phyloP scores from a whole-genome alignment of 371 early-diverging fungal species.

The Coemansia sp. region DNA sequence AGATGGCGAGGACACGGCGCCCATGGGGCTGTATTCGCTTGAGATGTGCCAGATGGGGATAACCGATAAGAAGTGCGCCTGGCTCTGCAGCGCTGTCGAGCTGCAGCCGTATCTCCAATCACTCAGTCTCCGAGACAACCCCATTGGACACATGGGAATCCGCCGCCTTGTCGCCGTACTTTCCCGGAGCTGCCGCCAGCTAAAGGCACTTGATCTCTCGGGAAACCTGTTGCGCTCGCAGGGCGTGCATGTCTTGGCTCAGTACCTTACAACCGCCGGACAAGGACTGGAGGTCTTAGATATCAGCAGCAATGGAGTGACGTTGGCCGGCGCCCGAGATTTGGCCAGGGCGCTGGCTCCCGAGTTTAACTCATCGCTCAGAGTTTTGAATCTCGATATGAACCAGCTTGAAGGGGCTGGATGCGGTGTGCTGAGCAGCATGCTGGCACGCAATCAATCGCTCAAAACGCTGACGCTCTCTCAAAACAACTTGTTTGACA shows the following conservation, averaged over 20 bases:
- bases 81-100: constrained; percentile 16
- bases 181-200: constrained; percentile 13
- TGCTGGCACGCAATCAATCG: constrained; percentile 12
- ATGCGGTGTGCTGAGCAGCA: constrained; percentile 10
- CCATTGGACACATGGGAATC: constrained; percentile 8
- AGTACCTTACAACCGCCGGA: constrained; percentile 8
- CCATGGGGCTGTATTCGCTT: constrained; percentile 22
- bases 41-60: constrained; percentile 20
- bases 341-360: constrained; percentile 4
- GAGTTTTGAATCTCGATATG: constrained; percentile 20
- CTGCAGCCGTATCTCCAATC: constrained; percentile 24
- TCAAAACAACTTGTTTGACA: constrained; percentile 33
- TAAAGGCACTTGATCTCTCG: constrained; percentile 19
- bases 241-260: constrained; percentile 16
- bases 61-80: constrained; percentile 9
- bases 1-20: neutral
- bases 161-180: constrained; percentile 5
- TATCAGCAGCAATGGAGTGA: constrained; percentile 29
- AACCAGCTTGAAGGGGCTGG: constrained; percentile 24
- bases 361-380: neutral
- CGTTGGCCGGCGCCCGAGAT: constrained; percentile 11
- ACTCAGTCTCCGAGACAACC: constrained; percentile 26
- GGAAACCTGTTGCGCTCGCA: constrained; percentile 22
- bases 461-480: constrained; percentile 15
- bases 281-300: constrained; percentile 10